A percentile compares a stretch with the other conserved stretches of the same genome.
phyloP scores from a whole-genome alignment of 495 filamentous ascomycete species.

The Oleoguttula mirabilis region DNA sequence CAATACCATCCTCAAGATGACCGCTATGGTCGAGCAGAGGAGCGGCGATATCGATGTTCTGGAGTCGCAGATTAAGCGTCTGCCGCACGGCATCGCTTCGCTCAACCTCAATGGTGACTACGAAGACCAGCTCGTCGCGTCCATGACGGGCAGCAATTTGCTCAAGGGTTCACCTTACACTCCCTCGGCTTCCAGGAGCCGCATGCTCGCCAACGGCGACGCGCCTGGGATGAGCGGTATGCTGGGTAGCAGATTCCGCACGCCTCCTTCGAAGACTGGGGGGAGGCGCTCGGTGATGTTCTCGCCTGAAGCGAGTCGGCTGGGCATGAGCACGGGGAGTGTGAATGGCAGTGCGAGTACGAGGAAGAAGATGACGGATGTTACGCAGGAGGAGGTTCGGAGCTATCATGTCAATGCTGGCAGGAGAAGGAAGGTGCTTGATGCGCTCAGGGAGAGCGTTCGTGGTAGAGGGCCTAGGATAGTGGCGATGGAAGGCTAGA shows the following conservation, averaged over 20 bases:
- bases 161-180: constrained; percentile 1
- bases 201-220: constrained; percentile 21
- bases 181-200: background rate
- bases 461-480: too few species aligned
- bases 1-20: constrained; percentile 85
- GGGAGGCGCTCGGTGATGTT: constrained; percentile 27
- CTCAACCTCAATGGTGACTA: constrained; percentile 11
- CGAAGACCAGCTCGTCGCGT: constrained; percentile 17
- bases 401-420: constrained; percentile 45
- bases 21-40: constrained; percentile 75
- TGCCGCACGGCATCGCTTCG: constrained; percentile 36
- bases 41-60: constrained; percentile 81
- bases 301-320: constrained; percentile 30
- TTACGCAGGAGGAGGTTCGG: constrained; percentile 39
- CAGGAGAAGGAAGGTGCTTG: constrained; percentile 43
- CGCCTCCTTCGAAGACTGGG: constrained; percentile 5
- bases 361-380: constrained; percentile 23
- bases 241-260: constrained; percentile 27
- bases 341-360: constrained; percentile 40
- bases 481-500: too few species aligned
- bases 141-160: constrained; percentile 9
- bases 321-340: constrained; percentile 30
- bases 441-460: constrained; percentile 27
- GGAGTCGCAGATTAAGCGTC: constrained; percentile 66
- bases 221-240: constrained; percentile 18